Percentiles rank a stretch among this genome's conserved stretches.
Evolutionary conservation across 2,329 filamentous ascomycete species (phyloP).

Genomic region (Allantophomopsis cytisporea): DNA sequence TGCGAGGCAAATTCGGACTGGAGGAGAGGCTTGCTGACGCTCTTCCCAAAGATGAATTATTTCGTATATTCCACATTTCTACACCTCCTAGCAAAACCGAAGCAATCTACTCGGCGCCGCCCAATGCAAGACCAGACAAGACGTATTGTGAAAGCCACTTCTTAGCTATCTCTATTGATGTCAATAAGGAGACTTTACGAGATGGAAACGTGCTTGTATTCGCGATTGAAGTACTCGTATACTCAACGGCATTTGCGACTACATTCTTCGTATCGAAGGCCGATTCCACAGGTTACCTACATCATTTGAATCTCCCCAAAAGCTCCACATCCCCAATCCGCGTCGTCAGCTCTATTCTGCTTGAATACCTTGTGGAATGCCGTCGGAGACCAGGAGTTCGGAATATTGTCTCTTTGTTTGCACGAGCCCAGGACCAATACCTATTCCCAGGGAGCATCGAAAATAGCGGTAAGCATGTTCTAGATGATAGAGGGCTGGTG

Average conservation of each 20-base stretch:
- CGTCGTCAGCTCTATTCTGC: conserved; percentile 59
- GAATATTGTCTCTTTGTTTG: conserved; percentile 79
- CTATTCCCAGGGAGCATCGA: conserved; percentile 87
- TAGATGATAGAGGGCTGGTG: conserved; percentile 81
- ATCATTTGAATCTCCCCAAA: conserved; percentile 47
- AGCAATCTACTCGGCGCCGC: conserved; percentile 68
- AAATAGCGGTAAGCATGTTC: conserved; percentile 74
- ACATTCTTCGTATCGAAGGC: conserved; percentile 95
- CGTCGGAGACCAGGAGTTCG: conserved; percentile 50
- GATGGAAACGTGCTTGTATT: conserved; percentile 49
- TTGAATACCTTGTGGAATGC: conserved; percentile 59
- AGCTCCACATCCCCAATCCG: conserved; percentile 61
- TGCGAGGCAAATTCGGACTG: too few relatives aligned
- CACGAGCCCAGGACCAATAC: conserved; percentile 83
- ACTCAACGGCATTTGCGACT: conserved; percentile 65
- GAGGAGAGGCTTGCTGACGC: conserved; percentile 10
- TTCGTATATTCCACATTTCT: conserved; percentile 75
- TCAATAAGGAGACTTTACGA: conserved; percentile 2
- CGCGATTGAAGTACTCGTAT: conserved; percentile 79
- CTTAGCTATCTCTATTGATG: conserved; percentile 38
- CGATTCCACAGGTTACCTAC: conserved; percentile 83
- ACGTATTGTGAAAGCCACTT: conserved; percentile 87
- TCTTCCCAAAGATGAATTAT: conserved; percentile 39
- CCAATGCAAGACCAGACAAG: conserved; percentile 54
- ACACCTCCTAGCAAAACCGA: conserved; percentile 65